Base-by-base conservation (phyloP, 306 rosid species). In the Ammopiptanthus mongolicus region DNA sequence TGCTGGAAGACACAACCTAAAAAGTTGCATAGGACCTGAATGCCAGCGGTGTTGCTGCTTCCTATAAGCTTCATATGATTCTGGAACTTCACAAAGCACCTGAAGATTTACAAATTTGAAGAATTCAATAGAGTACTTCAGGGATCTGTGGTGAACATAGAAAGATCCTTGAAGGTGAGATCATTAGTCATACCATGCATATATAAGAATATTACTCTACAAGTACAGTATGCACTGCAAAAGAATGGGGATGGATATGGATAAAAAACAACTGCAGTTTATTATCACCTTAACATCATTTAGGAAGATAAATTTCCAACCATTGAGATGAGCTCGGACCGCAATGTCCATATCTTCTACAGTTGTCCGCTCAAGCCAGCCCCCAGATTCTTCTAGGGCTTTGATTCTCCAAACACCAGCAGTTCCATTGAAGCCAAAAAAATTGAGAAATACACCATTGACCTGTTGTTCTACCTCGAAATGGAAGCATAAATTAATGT, bases 1-100 rank as follows among this genome's bases (percentile, higher is more conserved):
- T 41, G 90, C 97, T 4, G 97, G 97, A 81, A 94, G 91, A 63
- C 94, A 94, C 86, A 94, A 65, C 68, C 98, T 83, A 74, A 94
- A 94, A 39, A 94, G 93, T 72, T 91, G 98, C 98, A 94, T 94
- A 21, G 98, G 98, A 83, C 98, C 98, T 12, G 98, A 91, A 87
- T 94, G 98, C 98, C 98, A 94, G 46, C 97, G 93, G 86, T 94
- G 98, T 79, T 94, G 98, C 87, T 94, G 98, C 86, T 91, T 94
- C 88, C 89, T 84, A 37, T 91, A 91, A 73, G 98, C 98, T 87
- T 94, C 98, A 59, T 94, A 94, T 19, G 98, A 94, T 80, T 94
- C 98, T 0, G 98, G 98, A 85, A 94, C 88, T 90, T 94, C 98
- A 69, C 98, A 94, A 21, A 86, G 86, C 39, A 94, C 98, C 98